Percentiles rank a stretch among this genome's conserved stretches.
These are phyloP conservation scores for Colletotrichum spaethianum DNA, from an alignment of 2,329 filamentous ascomycete species.

Conservation along the genomic window DNA sequence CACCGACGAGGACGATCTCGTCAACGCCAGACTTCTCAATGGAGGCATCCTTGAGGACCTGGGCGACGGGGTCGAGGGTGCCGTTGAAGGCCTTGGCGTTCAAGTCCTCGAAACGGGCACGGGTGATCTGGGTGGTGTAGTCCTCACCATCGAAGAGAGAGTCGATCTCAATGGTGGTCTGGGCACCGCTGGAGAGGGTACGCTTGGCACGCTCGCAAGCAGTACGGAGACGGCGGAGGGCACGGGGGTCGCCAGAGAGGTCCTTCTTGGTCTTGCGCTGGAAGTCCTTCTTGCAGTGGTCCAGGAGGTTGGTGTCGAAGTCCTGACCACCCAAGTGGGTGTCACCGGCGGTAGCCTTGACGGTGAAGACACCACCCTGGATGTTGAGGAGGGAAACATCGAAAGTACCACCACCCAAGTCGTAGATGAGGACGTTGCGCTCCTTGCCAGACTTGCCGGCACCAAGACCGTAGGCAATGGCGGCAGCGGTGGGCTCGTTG, in stretches of 20 bases:
- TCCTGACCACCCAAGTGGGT: slow-evolving; percentile 96
- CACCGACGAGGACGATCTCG: slow-evolving; percentile 99
- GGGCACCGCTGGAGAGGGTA: slow-evolving; percentile 96
- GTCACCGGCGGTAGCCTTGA: slow-evolving; percentile 98
- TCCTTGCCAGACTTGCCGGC: slow-evolving; percentile 96
- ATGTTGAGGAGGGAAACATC: slow-evolving; percentile 99
- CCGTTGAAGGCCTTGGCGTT: slow-evolving; percentile 96
- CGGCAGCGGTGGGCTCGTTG: slow-evolving; percentile 98
- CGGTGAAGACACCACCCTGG: slow-evolving; percentile 98
- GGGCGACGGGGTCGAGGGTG: slow-evolving; percentile 94
- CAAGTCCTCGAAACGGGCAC: slow-evolving; percentile 98
- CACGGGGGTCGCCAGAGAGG: slow-evolving; percentile 86
- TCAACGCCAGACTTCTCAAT: slow-evolving; percentile 94
- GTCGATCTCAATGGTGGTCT: slow-evolving; percentile 98
- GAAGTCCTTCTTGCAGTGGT: slow-evolving; percentile 98
- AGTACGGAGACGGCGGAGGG: slow-evolving; percentile 94
- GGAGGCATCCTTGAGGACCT: slow-evolving; percentile 93
- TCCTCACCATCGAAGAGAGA: slow-evolving; percentile 98
- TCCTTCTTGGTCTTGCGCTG: slow-evolving; percentile 85
- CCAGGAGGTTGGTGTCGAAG: slow-evolving; percentile 95
- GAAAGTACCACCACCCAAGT: slow-evolving; percentile 99
- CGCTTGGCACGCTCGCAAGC: slow-evolving; percentile 99
- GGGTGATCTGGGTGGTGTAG: slow-evolving; percentile 97
- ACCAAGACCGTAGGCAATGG: slow-evolving; percentile 98
- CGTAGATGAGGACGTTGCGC: slow-evolving; percentile 99